Evolutionary conservation across 331 rosid species (phyloP).

Genomic region (Spiraea crenata): DNA sequence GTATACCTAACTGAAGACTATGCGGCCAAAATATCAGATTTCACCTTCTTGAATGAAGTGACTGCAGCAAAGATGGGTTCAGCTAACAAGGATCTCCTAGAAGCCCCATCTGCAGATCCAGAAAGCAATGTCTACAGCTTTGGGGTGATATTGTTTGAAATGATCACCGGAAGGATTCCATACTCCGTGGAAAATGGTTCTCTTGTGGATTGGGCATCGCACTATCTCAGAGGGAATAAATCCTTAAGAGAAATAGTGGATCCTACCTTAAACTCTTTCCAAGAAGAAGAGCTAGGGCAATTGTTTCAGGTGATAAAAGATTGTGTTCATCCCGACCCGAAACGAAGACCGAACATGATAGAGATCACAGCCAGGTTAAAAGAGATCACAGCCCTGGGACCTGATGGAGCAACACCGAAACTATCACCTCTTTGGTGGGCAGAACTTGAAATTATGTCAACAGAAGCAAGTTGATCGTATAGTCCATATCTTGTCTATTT

Average conservation of each 20-base stretch:
- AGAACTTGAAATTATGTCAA: conserved; percentile 77
- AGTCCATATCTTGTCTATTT: background rate
- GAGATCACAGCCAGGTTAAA: conserved; percentile 57
- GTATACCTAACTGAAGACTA: conserved; percentile 85
- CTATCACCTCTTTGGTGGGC: conserved; percentile 98
- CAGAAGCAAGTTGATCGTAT: conserved; percentile 38
- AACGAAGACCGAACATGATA: conserved; percentile 55
- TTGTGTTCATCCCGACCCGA: conserved; percentile 52
- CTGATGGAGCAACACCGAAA: conserved; percentile 77
- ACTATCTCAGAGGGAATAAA: conserved; percentile 53
- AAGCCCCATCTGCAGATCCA: conserved; percentile 34
- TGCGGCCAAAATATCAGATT: conserved; percentile 85
- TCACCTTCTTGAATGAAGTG: conserved; percentile 61
- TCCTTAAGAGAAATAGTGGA: conserved; percentile 63
- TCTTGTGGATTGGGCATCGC: conserved; percentile 54
- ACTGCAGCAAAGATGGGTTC: conserved; percentile 37
- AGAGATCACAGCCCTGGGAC: conserved; percentile 66
- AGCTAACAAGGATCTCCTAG: conserved; percentile 30
- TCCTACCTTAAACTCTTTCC: conserved; percentile 52
- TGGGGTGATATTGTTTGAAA: conserved; percentile 69
- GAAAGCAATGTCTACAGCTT: conserved; percentile 73
- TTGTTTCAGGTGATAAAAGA: conserved; percentile 49
- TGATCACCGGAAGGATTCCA: conserved; percentile 72
- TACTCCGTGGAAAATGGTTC: conserved; percentile 49
- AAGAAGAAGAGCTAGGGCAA: conserved; percentile 47